Conservation (phyloP, 2,329 filamentous ascomycete species). For the Aureobasidium sp. region DNA sequence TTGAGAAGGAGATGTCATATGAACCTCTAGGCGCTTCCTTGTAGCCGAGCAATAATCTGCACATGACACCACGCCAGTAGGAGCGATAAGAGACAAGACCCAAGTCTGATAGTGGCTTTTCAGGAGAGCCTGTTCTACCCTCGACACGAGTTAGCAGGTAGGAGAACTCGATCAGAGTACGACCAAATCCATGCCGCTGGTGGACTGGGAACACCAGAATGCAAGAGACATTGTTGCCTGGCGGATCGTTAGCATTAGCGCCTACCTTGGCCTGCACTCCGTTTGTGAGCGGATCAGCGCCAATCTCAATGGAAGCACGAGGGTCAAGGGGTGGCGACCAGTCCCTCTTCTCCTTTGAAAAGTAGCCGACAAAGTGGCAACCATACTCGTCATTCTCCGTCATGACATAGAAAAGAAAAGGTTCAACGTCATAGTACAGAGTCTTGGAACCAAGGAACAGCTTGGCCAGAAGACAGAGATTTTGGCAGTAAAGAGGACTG, state of each 20-base stretch:
- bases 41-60: constrained; percentile 68
- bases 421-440: constrained; percentile 95
- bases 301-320: constrained; percentile 24
- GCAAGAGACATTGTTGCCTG: constrained; percentile 85
- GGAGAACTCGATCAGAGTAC: constrained; percentile 95
- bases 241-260: constrained; percentile 18
- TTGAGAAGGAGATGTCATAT: constrained; percentile 42
- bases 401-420: constrained; percentile 94
- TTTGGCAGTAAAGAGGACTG: constrained; percentile 97
- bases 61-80: constrained; percentile 89
- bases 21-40: constrained; percentile 30
- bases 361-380: constrained; percentile 98
- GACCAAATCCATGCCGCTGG: constrained; percentile 93
- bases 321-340: constrained; percentile 57
- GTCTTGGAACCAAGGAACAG: constrained; percentile 98
- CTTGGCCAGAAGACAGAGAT: constrained; percentile 90
- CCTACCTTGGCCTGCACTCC: constrained; percentile 17
- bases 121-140: constrained; percentile 87
- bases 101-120: constrained; percentile 97
- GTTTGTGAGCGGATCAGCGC: constrained; percentile 17
- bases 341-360: constrained; percentile 89
- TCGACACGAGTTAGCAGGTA: constrained; percentile 92
- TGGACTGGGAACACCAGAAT: constrained; percentile 95
- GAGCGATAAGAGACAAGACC: constrained; percentile 94
- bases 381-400: constrained; percentile 87